Evolutionary conservation across 148 eudicot genomes (phyloP), one percentile per base, ranked within the genome.

Genomic region (Vaccinium myrtillus): DNA sequence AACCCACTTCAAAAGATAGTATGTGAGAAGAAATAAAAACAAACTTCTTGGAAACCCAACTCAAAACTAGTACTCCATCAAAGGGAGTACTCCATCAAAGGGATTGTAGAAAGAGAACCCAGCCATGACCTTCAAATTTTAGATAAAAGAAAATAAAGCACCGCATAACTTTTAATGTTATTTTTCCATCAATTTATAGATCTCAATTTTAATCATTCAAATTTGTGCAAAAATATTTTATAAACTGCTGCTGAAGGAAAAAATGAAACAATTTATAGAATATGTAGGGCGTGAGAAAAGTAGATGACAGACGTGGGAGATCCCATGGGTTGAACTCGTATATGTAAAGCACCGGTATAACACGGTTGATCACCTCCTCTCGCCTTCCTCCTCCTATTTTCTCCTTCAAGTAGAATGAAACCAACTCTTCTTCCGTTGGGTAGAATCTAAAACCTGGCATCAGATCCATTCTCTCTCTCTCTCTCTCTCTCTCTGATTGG

Each of bases 341-440:
- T 43, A 92, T 89, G 83, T 91, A 73, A 63, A 92, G 73, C 39
- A 78, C 86, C 0, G 94, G 94, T 12, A 92, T 90, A 16, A 92
- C 83, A 18, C 51, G 56, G 51, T 88, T 69, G 46, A 43, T 43
- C 6, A 91, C 78, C 16, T 90, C 87, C 74, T 50, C 76, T 13
- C 74, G 25, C 39, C 10, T 82, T n/a, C 90, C 91, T n/a, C 90
- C 91, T 32, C 78, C 71, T 73, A 91, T 88, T 86, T 87, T 87
- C 67, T 83, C 23, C 4, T 55, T 83, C 19, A 92, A 87, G 83
- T 90, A 91, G 83, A 90, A 91, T 0, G 89, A 81, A 50, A 92
- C 58, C 85, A 92, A 63, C 81, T 92, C 94, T 87, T 92, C 93
- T 81, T 92, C 94, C 0, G 92, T 92, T 3, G 94, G 94, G 77